phyloP scores from a whole-genome alignment of 306 rosid genomes.

The Pueraria montana region DNA sequence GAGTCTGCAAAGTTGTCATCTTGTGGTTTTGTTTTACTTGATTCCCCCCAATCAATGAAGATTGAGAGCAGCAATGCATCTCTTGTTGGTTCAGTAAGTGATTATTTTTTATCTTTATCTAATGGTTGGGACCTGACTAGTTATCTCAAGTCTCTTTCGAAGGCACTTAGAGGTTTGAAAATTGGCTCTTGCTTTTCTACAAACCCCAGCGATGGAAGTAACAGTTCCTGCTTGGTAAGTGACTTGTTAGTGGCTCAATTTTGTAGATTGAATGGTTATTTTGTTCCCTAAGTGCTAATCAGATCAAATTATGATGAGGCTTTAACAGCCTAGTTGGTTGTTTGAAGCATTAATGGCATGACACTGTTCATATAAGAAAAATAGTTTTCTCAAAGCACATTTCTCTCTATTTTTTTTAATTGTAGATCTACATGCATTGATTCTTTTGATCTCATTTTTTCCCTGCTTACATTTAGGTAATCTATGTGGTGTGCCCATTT shows the following conservation, averaged over 20 bases:
- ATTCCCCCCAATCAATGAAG: slow-evolving; percentile 98
- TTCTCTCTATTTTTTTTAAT: slow-evolving; percentile 2
- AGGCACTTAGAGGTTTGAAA: slow-evolving; percentile 91
- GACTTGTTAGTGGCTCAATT: slow-evolving; percentile 38
- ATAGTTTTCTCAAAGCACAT: slow-evolving; percentile 1
- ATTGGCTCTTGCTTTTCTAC: slow-evolving; percentile 75
- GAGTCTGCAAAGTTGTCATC: slow-evolving; percentile 85
- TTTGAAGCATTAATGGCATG: slow-evolving; percentile 14
- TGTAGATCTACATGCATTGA: slow-evolving; percentile 29
- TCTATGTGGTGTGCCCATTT: slow-evolving; percentile 97
- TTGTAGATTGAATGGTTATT: slow-evolving; percentile 40
- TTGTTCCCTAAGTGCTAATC: slow-evolving; percentile 10
- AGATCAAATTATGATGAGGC: slow-evolving; percentile 1
- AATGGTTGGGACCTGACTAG: slow-evolving; percentile 98
- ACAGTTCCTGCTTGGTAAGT: slow-evolving; percentile 83
- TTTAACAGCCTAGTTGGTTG: slow-evolving; percentile 19
- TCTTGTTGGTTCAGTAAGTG: slow-evolving; percentile 95
- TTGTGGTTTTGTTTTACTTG: slow-evolving; percentile 90
- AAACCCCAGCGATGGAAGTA: slow-evolving; percentile 88
- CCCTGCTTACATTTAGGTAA: slow-evolving; percentile 66
- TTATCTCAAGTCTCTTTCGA: slow-evolving; percentile 95
- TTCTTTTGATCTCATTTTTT: slow-evolving; percentile 43
- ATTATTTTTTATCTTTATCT: slow-evolving; percentile 90
- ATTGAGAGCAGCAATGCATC: slow-evolving; percentile 95
- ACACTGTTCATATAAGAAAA: slow-evolving; percentile 34